Conservation (phyloP, 805 yeast genomes). For the Myxozyma monticola region DNA sequence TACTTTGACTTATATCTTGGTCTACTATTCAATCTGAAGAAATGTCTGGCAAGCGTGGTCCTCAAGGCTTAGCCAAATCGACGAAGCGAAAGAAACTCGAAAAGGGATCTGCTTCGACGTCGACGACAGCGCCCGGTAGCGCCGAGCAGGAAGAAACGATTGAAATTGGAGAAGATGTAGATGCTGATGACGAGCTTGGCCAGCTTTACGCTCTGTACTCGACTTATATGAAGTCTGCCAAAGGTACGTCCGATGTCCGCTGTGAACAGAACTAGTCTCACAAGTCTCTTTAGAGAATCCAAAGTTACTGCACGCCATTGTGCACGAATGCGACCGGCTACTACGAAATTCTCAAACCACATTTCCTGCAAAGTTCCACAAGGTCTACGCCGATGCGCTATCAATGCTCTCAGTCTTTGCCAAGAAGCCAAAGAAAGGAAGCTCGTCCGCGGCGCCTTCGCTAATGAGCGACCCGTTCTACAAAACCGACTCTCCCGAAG, state of each 20-base stretch:
- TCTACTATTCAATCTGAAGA: no score
- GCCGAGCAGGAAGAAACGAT: conserved; percentile 48
- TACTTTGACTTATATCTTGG: no score
- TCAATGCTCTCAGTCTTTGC: conserved; percentile 38
- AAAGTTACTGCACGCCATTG: conserved; percentile 58
- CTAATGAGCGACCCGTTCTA: no score
- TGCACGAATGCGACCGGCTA: conserved; percentile 89
- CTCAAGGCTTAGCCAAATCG: conserved; percentile 25
- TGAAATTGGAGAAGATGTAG: conserved; percentile 67
- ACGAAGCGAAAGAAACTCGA: conserved; percentile 25
- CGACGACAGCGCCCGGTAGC: neutral
- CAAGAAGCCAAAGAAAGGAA: conserved; percentile 21
- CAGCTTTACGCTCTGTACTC: conserved; percentile 74
- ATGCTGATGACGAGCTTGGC: conserved; percentile 75
- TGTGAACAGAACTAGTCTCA: neutral
- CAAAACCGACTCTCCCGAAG: conserved; percentile 45
- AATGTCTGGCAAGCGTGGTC: conserved; percentile 31
- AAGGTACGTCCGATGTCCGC: conserved; percentile 41
- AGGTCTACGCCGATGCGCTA: conserved; percentile 69
- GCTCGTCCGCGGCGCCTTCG: conserved; percentile 19
- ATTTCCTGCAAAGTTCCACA: conserved; percentile 53
- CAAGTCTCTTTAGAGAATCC: conserved; percentile 30
- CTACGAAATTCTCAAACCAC: conserved; percentile 42
- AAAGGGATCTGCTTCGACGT: conserved; percentile 5
- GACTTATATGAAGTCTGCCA: conserved; percentile 56